These are phyloP conservation scores for Puccinellia tenuiflora DNA, from an alignment of 176 grass and related monocot species.

Conservation along the genomic window DNA sequence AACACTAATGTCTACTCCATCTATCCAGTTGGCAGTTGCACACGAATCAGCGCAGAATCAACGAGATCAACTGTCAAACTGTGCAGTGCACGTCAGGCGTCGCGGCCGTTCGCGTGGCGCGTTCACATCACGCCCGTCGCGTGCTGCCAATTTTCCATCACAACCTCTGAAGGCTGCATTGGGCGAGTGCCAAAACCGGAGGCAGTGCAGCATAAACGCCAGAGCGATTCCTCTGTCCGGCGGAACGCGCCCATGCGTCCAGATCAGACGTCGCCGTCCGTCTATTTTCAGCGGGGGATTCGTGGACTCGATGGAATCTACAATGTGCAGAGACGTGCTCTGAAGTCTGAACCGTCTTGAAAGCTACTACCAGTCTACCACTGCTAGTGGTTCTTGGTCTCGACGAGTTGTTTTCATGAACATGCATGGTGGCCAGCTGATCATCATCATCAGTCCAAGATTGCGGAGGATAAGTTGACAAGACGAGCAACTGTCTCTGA, in stretches of 20 bases:
- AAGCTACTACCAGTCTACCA: too few species aligned
- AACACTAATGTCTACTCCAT: background rate
- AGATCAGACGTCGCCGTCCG: background rate
- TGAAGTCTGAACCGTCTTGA: background rate
- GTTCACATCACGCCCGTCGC: background rate
- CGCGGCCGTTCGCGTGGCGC: background rate
- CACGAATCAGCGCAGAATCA: background rate
- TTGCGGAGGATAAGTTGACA: background rate
- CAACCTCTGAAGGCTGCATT: background rate
- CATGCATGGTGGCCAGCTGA: background rate
- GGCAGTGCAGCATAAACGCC: background rate
- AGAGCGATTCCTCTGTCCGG: background rate
- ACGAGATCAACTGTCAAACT: background rate
- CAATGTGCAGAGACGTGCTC: background rate
- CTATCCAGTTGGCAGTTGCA: conserved; percentile 7
- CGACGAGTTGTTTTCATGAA: background rate
- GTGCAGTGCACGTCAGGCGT: background rate
- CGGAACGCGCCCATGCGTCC: background rate
- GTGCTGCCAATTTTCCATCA: background rate
- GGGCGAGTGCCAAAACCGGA: background rate
- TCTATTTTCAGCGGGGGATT: background rate
- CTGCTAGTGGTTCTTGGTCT: background rate
- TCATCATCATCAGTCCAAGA: background rate
- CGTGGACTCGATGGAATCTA: background rate
- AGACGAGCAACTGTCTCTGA: background rate